A percentile compares a stretch with the other conserved stretches of the same genome.
phyloP scores from a whole-genome alignment of 116 monocot genomes.

The Cymodocea nodosa region DNA sequence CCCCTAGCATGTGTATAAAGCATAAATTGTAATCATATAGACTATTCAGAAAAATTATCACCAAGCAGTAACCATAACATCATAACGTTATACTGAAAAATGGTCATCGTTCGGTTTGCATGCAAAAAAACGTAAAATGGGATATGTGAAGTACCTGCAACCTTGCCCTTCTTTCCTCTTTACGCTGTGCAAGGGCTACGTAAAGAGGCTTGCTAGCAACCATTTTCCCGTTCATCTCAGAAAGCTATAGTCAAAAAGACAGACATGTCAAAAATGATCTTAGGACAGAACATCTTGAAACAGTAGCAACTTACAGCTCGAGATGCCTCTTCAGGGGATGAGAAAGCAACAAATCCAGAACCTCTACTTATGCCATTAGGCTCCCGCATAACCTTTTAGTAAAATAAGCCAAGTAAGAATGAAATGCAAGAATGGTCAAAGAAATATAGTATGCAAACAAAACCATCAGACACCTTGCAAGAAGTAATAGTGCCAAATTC shows the following conservation, averaged over 20 bases:
- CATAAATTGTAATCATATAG: too few species aligned
- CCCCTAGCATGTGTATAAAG: too few species aligned
- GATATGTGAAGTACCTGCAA: slow-evolving; percentile 46
- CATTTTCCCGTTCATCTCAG: slow-evolving; percentile 85
- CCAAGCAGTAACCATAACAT: too few species aligned
- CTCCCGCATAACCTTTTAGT: slow-evolving; percentile 78
- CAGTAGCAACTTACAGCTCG: slow-evolving; percentile 43
- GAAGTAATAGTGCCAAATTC: slow-evolving; percentile 77
- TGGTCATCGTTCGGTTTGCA: too few species aligned
- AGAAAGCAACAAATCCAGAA: slow-evolving; percentile 95
- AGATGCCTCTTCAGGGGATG: slow-evolving; percentile 64
- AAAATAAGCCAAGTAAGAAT: not conserved
- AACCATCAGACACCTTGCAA: slow-evolving; percentile 43
- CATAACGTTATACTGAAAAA: too few species aligned
- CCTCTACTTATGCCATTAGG: slow-evolving; percentile 78
- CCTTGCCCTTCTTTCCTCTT: slow-evolving; percentile 81
- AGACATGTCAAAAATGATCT: not conserved
- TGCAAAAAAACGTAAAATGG: not conserved
- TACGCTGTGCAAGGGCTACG: slow-evolving; percentile 85
- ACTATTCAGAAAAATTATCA: too few species aligned
- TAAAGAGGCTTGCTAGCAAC: slow-evolving; percentile 77
- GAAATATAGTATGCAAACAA: not conserved
- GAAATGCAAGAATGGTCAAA: not conserved
- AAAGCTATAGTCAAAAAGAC: slow-evolving; percentile 26
- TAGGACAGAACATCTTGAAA: not conserved